Evolutionary conservation across 495 filamentous ascomycete species (phyloP).

Genomic region (Aspergillus campestris): DNA sequence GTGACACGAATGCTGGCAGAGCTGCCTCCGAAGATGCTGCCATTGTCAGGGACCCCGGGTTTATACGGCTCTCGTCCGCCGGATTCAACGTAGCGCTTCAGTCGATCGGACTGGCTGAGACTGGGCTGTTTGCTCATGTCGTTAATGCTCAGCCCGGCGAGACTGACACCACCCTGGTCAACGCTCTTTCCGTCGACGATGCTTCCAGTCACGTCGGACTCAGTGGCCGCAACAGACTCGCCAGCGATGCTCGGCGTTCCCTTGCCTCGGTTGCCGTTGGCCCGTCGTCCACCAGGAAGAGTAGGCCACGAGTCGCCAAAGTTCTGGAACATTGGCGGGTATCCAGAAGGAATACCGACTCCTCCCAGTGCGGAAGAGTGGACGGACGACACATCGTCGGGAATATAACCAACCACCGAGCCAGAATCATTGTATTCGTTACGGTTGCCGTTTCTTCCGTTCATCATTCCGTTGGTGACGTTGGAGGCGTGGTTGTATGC

Average conservation of each 20-base stretch:
- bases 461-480: conserved; percentile 40
- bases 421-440: conserved; percentile 78
- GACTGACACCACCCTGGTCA: conserved; percentile 79
- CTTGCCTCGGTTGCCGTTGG: conserved; percentile 53
- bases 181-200: conserved; percentile 62
- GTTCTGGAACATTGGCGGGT: conserved; percentile 90
- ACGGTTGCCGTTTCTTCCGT: conserved; percentile 43
- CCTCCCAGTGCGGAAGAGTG: conserved; percentile 88
- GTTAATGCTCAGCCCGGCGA: conserved; percentile 70
- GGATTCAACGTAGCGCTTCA: conserved; percentile 84
- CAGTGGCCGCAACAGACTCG: conserved; percentile 81
- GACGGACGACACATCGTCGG: conserved; percentile 93
- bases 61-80: conserved; percentile 48
- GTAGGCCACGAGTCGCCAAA: conserved; percentile 89
- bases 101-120: conserved; percentile 74
- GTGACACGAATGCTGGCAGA: conserved; percentile 50
- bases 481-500: conserved; percentile 62
- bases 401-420: conserved; percentile 87
- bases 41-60: conserved; percentile 41
- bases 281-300: conserved; percentile 52
- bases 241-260: conserved; percentile 73
- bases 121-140: conserved; percentile 69
- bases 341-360: conserved; percentile 68
- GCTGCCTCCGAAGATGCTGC: conserved; percentile 71
- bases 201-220: conserved; percentile 70